These are phyloP conservation scores for Candida freyschussii DNA, from an alignment of 1,139 yeast genomes.

Conservation along the genomic window DNA sequence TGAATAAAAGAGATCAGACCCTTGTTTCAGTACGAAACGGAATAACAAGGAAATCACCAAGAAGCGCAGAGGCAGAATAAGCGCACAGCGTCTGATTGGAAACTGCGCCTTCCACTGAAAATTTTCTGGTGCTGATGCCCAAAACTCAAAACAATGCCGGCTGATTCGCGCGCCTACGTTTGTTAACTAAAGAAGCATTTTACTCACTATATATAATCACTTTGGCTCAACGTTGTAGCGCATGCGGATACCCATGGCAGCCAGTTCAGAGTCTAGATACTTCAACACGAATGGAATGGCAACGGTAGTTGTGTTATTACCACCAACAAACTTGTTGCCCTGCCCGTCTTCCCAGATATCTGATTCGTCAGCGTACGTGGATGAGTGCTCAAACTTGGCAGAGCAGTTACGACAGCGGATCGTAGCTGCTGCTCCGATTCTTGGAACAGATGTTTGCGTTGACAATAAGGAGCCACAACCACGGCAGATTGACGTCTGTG, in stretches of 20 bases:
- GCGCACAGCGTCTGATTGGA: no score
- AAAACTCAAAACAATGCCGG: no score
- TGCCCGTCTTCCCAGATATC: conserved; percentile 97
- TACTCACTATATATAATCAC: conserved; percentile 26
- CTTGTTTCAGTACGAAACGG: no score
- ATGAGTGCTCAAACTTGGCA: conserved; percentile 47
- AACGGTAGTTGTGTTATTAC: conserved; percentile 85
- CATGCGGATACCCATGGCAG: conserved; percentile 98
- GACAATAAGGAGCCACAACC: conserved; percentile 89
- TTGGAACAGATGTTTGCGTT: conserved; percentile 86
- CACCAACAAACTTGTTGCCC: conserved; percentile 88
- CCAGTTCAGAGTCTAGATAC: conserved; percentile 89
- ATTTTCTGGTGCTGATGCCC: no score
- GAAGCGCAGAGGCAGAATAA: no score
- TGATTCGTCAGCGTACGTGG: conserved; percentile 55
- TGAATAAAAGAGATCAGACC: no score
- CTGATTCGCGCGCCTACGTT: no score
- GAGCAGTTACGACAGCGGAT: conserved; percentile 94
- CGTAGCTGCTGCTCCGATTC: conserved; percentile 75
- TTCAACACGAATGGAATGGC: conserved; percentile 96
- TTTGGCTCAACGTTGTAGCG: conserved; percentile 74
- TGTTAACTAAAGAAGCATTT: no score
- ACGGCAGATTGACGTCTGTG: conserved; percentile 86
- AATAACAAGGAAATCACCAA: no score
- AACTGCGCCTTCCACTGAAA: no score